Conservation (phyloP, 192 early-diverging fungal species). For the Coemansia sp. region DNA sequence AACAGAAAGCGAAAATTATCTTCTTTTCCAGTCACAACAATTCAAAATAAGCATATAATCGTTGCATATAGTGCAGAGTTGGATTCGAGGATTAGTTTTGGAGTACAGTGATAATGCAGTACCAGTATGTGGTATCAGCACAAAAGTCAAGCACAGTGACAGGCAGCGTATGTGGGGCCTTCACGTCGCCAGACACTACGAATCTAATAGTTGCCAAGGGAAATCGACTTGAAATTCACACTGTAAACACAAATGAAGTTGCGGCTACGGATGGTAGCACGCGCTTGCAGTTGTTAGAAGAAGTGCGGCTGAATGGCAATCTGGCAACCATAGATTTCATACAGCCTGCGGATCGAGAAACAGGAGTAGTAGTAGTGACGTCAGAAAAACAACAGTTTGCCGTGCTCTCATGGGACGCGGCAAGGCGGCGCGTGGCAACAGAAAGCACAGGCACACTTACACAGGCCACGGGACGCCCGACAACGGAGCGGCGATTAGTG, state of each 20-base stretch:
- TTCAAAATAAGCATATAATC: background rate
- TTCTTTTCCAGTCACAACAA: background rate
- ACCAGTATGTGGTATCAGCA: constrained; percentile 78
- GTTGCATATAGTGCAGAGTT: background rate
- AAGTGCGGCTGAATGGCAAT: constrained; percentile 68
- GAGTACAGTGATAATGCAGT: constrained; percentile 33
- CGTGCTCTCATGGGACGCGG: constrained; percentile 66
- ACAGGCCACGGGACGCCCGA: constrained; percentile 59
- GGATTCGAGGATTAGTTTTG: background rate
- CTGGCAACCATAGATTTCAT: constrained; percentile 57
- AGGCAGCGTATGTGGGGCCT: constrained; percentile 62
- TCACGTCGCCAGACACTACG: constrained; percentile 59
- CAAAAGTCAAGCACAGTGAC: constrained; percentile 74
- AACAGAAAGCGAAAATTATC: background rate
- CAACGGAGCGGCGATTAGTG: constrained; percentile 57
- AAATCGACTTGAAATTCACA: constrained; percentile 58
- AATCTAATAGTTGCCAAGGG: constrained; percentile 71
- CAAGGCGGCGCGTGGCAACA: constrained; percentile 55
- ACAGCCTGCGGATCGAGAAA: constrained; percentile 40
- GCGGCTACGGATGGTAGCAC: constrained; percentile 1
- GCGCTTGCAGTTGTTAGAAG: constrained; percentile 57
- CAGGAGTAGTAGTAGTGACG: constrained; percentile 66
- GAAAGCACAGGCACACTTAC: constrained; percentile 63
- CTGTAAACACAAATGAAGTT: background rate
- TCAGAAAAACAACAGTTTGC: constrained; percentile 69